A percentile compares a stretch with the other conserved stretches of the same genome.
Conservation (phyloP, 306 rosid genomes). For the Vigna angularis region DNA sequence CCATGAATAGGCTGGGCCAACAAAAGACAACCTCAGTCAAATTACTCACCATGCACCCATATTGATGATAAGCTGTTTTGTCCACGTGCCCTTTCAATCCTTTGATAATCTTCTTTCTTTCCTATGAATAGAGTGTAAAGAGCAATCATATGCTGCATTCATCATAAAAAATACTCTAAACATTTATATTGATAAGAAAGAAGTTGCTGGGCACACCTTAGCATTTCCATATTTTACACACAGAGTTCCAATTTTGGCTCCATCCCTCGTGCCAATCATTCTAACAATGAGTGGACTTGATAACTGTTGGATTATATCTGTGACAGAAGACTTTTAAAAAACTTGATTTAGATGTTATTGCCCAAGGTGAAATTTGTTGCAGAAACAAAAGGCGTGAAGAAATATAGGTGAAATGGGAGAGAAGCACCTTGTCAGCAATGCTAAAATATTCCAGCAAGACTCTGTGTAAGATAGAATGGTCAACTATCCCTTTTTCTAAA, state of each 20-base stretch:
- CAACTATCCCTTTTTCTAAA: conserved; percentile 96
- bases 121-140: conserved; percentile 59
- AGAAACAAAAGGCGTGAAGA: conserved; percentile 28
- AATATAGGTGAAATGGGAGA: conserved; percentile 4
- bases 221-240: conserved; percentile 94
- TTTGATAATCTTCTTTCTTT: conserved; percentile 93
- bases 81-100: conserved; percentile 81
- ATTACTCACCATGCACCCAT: conserved; percentile 79
- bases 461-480: conserved; percentile 89
- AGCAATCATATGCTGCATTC: conserved; percentile 33
- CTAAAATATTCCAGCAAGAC: conserved; percentile 77
- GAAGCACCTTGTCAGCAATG: conserved; percentile 83
- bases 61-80: conserved; percentile 78
- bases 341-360: conserved; percentile 50
- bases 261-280: conserved; percentile 87
- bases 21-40: conserved; percentile 29
- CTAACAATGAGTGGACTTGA: conserved; percentile 82
- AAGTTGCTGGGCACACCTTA: conserved; percentile 61
- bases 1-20: conserved; percentile 28
- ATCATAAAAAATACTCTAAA: conserved; percentile 33
- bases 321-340: conserved; percentile 74
- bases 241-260: conserved; percentile 80
- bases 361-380: conserved; percentile 26
- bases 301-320: conserved; percentile 81
- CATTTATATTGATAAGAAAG: conserved; percentile 27